Evolutionary conservation across 495 filamentous ascomycete species (phyloP).

Genomic region (Trichoderma reesei): DNA sequence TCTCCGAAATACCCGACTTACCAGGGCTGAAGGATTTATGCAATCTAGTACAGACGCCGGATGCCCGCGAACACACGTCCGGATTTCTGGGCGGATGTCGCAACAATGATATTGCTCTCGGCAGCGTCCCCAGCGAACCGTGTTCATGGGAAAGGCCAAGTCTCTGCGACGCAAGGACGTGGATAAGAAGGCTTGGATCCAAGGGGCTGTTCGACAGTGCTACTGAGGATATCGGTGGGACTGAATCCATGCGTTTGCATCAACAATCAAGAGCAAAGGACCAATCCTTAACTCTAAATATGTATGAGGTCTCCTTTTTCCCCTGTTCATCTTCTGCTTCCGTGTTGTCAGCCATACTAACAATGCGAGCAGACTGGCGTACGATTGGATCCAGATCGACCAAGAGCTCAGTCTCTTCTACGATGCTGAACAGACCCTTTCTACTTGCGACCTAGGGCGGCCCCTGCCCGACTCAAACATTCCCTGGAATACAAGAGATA

Average conservation of each 20-base stretch:
- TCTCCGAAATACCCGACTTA: background rate
- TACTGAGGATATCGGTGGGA: background rate
- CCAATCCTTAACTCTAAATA: background rate
- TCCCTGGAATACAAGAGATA: constrained; percentile 32
- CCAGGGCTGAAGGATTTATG: background rate
- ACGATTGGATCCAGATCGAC: constrained; percentile 59
- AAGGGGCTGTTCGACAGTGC: background rate
- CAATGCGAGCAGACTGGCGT: constrained; percentile 39
- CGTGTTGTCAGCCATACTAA: constrained; percentile 10
- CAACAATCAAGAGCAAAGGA: background rate
- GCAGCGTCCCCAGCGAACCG: too few relatives aligned
- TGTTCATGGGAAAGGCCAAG: background rate
- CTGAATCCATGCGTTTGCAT: background rate
- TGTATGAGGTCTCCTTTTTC: background rate
- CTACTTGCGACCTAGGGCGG: constrained; percentile 46
- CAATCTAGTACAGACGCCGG: background rate
- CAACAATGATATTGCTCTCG: background rate
- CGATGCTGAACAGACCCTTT: constrained; percentile 47
- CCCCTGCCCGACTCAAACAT: constrained; percentile 47
- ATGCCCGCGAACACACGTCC: background rate
- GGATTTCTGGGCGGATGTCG: background rate
- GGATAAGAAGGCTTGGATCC: background rate
- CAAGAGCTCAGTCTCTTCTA: constrained; percentile 56
- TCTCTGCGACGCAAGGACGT: background rate
- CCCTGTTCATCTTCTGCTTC: constrained; percentile 6